Percentiles rank a stretch among this genome's conserved stretches.
Conservation (phyloP, 441 rosid genomes). For the Populus hybrid region DNA sequence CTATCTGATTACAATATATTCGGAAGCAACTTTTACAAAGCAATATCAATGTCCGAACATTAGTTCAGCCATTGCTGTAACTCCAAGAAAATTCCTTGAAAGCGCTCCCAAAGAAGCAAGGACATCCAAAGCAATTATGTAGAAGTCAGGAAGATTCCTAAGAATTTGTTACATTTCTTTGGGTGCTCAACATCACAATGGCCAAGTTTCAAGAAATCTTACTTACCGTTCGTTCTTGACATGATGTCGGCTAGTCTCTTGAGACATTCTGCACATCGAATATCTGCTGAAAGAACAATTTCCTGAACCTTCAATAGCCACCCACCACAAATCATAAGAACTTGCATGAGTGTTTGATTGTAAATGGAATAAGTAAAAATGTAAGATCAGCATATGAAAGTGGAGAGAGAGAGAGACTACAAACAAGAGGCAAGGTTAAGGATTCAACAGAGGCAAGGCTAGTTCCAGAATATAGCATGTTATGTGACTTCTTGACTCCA, state of each 20-base stretch:
- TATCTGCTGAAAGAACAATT: slow-evolving; percentile 79
- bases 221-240: slow-evolving; percentile 65
- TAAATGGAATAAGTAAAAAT: neutral
- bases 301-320: slow-evolving; percentile 62
- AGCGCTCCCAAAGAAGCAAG: neutral
- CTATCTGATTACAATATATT: neutral
- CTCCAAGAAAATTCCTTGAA: neutral
- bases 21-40: neutral
- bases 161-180: neutral
- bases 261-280: slow-evolving; percentile 66
- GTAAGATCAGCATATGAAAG: neutral
- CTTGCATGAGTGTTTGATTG: neutral
- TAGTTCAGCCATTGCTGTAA: neutral
- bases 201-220: neutral
- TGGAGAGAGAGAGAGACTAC: slow-evolving; percentile 32
- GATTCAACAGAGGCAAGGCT: slow-evolving; percentile 81
- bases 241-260: slow-evolving; percentile 70
- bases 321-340: neutral
- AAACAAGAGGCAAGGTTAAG: slow-evolving; percentile 80
- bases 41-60: neutral
- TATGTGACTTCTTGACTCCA: slow-evolving; percentile 35
- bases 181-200: neutral
- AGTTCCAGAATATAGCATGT: slow-evolving; percentile 39
- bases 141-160: neutral
- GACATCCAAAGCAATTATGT: neutral